These are phyloP conservation scores for Melaleuca quinquenervia DNA, from an alignment of 345 rosid genomes.

Conservation along the genomic window DNA sequence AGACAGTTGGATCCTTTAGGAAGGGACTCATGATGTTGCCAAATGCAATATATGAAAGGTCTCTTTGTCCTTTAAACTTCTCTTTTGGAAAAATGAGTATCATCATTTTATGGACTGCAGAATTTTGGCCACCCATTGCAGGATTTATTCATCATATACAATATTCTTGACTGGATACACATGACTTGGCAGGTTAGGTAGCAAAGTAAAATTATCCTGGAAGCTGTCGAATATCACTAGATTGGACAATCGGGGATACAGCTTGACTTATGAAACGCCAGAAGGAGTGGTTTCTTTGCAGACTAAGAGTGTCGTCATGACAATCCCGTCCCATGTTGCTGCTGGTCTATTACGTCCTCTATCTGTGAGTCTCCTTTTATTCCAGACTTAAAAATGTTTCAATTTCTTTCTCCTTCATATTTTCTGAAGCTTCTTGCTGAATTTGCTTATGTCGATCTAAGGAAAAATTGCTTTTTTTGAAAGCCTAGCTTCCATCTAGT, in stretches of 20 bases:
- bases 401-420: background rate
- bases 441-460: background rate
- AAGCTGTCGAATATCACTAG: conserved; percentile 61
- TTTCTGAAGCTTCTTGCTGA: background rate
- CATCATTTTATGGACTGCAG: background rate
- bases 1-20: conserved; percentile 91
- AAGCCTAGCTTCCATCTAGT: background rate
- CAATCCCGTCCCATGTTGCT: conserved; percentile 81
- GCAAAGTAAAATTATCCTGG: conserved; percentile 75
- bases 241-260: conserved; percentile 47
- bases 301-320: conserved; percentile 68
- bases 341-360: conserved; percentile 62
- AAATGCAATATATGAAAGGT: conserved; percentile 80
- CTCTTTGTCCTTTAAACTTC: background rate
- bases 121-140: background rate
- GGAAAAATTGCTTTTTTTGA: background rate
- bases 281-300: conserved; percentile 65
- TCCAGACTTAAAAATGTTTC: background rate
- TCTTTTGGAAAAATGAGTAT: background rate
- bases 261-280: conserved; percentile 79
- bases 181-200: conserved; percentile 55
- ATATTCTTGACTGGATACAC: background rate
- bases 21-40: conserved; percentile 85
- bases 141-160: background rate
- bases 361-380: conserved; percentile 44